Percentiles rank a stretch among this genome's conserved stretches.
Evolutionary conservation across 768 basidiomycete genomes (phyloP).

Genomic region (Lactifluus echinatus): DNA sequence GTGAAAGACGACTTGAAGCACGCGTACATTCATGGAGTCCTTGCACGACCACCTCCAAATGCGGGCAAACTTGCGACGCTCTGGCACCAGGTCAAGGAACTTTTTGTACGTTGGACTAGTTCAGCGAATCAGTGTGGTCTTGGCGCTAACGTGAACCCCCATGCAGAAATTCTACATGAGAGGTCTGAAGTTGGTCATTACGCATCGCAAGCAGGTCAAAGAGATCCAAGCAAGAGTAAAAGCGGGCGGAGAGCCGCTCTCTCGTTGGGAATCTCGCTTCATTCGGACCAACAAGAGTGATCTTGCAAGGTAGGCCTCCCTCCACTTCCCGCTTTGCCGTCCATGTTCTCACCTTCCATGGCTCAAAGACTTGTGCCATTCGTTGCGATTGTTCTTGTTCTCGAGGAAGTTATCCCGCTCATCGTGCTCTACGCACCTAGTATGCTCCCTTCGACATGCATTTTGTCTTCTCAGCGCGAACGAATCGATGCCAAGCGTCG

Average conservation of each 20-base stretch:
- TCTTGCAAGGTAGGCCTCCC: constrained; percentile 55
- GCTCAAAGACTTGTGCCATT: constrained; percentile 64
- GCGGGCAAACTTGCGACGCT: constrained; percentile 49
- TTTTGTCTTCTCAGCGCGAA: constrained; percentile 71
- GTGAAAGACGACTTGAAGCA: constrained; percentile 55
- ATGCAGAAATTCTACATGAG: constrained; percentile 72
- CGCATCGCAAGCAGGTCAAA: constrained; percentile 46
- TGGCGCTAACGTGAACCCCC: neutral
- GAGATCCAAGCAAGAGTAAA: constrained; percentile 48
- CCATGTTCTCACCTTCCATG: constrained; percentile 8
- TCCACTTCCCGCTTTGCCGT: neutral
- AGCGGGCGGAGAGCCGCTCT: constrained; percentile 52
- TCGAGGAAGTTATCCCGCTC: constrained; percentile 78
- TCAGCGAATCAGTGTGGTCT: neutral
- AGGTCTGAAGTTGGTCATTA: constrained; percentile 64
- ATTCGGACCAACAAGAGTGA: constrained; percentile 60
- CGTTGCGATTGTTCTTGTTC: constrained; percentile 57
- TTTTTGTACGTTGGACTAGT: constrained; percentile 31
- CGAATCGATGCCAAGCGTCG: constrained; percentile 48
- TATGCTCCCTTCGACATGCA: constrained; percentile 79
- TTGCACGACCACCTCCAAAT: constrained; percentile 53
- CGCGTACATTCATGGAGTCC: constrained; percentile 59
- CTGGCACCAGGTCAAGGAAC: constrained; percentile 39
- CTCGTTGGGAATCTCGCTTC: constrained; percentile 61
- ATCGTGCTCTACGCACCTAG: constrained; percentile 79